Percentiles rank a stretch among this genome's conserved stretches.
These are phyloP conservation scores for Evernia prunastri DNA, from an alignment of 495 filamentous ascomycete species.

Conservation along the genomic window DNA sequence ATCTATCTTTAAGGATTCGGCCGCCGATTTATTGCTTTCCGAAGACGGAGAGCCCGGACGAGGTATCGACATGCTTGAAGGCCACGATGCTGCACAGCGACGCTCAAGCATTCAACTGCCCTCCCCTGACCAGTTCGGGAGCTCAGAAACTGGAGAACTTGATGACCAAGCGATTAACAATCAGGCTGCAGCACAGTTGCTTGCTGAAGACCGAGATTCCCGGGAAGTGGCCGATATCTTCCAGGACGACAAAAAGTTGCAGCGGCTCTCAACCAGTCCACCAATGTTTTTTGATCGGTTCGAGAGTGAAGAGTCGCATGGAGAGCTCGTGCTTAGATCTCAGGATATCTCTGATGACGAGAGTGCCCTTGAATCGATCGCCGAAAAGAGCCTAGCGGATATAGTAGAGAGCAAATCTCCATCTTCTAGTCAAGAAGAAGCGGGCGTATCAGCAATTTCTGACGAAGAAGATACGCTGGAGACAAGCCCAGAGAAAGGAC, in stretches of 20 bases:
- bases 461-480: neutral
- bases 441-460: neutral
- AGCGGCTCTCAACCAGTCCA: neutral
- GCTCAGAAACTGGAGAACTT: neutral
- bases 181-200: neutral
- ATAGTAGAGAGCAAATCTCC: neutral
- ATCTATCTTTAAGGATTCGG: slow-evolving; percentile 2
- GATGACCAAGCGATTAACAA: neutral
- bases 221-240: neutral
- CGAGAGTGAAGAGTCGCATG: neutral
- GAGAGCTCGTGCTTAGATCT: neutral
- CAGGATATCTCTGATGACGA: neutral
- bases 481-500: neutral
- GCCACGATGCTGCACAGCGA: neutral
- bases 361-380: neutral
- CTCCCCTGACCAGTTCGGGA: neutral
- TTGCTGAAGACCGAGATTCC: neutral
- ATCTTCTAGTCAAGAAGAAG: neutral
- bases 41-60: neutral
- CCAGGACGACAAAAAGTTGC: neutral
- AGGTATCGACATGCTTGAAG: neutral
- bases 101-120: neutral
- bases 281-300: neutral
- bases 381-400: neutral
- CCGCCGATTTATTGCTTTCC: neutral